Conservation (phyloP, 2,329 filamentous ascomycete genomes). For the Aureobasidium uvarum region DNA sequence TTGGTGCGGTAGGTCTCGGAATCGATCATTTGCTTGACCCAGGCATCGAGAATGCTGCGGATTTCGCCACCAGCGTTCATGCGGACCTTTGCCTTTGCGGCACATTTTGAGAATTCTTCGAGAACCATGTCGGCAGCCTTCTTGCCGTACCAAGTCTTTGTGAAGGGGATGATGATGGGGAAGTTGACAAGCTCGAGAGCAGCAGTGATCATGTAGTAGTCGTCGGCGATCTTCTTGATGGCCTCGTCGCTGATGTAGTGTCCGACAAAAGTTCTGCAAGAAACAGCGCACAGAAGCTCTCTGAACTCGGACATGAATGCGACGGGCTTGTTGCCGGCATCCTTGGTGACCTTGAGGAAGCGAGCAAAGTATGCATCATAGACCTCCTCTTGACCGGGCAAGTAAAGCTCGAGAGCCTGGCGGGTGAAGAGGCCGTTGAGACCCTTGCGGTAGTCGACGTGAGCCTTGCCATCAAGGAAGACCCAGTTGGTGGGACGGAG, state of each 20-base stretch:
- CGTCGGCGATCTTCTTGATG: slow-evolving; percentile 90
- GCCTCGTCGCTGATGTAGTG: slow-evolving; percentile 90
- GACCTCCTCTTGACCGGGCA: slow-evolving; percentile 88
- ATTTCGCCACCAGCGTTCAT: slow-evolving; percentile 81
- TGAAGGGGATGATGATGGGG: slow-evolving; percentile 90
- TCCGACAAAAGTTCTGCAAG: slow-evolving; percentile 94
- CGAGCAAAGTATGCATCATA: slow-evolving; percentile 82
- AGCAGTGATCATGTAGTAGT: slow-evolving; percentile 95
- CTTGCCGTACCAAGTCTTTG: slow-evolving; percentile 93
- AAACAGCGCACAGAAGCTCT: slow-evolving; percentile 91
- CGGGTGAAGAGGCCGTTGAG: slow-evolving; percentile 93
- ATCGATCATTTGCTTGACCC: slow-evolving; percentile 84
- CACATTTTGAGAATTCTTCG: slow-evolving; percentile 80
- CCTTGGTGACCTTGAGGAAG: slow-evolving; percentile 69
- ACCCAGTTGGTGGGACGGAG: slow-evolving; percentile 93
- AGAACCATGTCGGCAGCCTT: slow-evolving; percentile 88
- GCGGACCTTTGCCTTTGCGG: slow-evolving; percentile 78
- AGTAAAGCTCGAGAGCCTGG: slow-evolving; percentile 79
- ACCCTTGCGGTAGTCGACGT: slow-evolving; percentile 96
- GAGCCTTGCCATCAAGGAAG: slow-evolving; percentile 90
- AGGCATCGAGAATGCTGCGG: slow-evolving; percentile 92
- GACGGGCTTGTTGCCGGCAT: slow-evolving; percentile 68
- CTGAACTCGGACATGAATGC: slow-evolving; percentile 92
- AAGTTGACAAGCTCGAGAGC: slow-evolving; percentile 98
- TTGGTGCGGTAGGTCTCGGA: slow-evolving; percentile 79